Percentiles rank a stretch among this genome's conserved stretches.
Evolutionary conservation across 1,284 basidiomycete species (phyloP).

Genomic region (Schizophyllum amplum): DNA sequence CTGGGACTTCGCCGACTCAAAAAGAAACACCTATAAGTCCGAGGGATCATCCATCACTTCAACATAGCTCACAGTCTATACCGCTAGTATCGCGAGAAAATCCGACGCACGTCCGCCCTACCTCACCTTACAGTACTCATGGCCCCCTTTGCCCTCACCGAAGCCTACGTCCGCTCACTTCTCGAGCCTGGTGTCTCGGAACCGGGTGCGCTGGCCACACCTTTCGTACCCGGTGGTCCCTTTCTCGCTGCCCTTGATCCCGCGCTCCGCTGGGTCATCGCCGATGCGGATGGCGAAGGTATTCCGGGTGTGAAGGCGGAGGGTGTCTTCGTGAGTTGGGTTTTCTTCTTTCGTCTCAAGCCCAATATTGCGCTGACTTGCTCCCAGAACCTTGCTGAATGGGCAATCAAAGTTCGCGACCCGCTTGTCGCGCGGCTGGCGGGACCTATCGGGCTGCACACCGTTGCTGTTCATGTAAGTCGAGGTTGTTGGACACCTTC

Average conservation of each 20-base stretch:
- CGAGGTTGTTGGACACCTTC: too few species aligned
- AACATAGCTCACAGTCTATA: too few species aligned
- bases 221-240: background rate
- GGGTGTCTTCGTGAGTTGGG: constrained; percentile 1
- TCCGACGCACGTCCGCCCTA: too few species aligned
- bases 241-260: background rate
- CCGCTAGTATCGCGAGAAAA: too few species aligned
- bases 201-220: background rate
- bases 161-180: background rate
- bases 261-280: constrained; percentile 1
- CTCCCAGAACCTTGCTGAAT: constrained; percentile 3
- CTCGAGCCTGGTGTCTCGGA: background rate
- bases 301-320: background rate
- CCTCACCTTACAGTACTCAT: too few species aligned
- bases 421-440: background rate
- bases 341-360: background rate
- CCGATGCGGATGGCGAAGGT: background rate
- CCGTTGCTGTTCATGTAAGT: background rate
- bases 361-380: background rate
- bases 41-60: too few species aligned
- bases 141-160: background rate
- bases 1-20: too few species aligned
- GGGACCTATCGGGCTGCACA: background rate
- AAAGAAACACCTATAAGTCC: too few species aligned
- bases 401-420: background rate